Conservation (phyloP, 306 rosid species). For the Rosa persica region DNA sequence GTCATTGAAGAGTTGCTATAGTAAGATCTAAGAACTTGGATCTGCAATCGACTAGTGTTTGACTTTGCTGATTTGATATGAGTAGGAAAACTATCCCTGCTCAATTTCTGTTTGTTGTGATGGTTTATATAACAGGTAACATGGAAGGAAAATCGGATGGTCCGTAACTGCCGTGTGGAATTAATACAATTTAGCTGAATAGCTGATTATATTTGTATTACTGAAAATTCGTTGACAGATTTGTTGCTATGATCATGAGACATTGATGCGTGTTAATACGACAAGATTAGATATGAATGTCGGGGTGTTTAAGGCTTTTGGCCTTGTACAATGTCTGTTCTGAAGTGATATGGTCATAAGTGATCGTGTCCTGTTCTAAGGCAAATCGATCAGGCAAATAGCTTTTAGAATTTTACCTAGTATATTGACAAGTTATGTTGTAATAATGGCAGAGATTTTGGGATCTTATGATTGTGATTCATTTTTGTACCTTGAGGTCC, state of each 20-base stretch:
- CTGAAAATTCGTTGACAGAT: not conserved
- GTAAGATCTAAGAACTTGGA: conserved; percentile 31
- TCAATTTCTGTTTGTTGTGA: not conserved
- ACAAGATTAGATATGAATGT: not conserved
- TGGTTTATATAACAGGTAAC: not conserved
- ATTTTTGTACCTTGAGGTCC: not conserved
- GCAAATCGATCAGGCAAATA: not conserved
- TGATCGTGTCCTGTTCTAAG: not conserved
- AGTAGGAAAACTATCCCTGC: not conserved
- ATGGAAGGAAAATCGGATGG: not conserved
- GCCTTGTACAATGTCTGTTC: not conserved
- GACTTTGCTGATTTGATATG: not conserved
- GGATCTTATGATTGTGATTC: not conserved
- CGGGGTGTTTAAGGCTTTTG: not conserved
- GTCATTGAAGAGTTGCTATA: not conserved
- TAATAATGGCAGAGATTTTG: not conserved
- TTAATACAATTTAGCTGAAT: not conserved
- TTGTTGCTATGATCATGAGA: not conserved
- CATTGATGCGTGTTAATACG: not conserved
- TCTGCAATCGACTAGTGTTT: not conserved
- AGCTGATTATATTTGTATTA: not conserved
- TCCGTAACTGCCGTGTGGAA: not conserved
- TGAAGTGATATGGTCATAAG: not conserved
- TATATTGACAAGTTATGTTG: not conserved
- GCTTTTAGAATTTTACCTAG: not conserved